Evolutionary conservation across 1,139 yeast genomes (phyloP).

Genomic region (Hyphopichia burtonii): DNA sequence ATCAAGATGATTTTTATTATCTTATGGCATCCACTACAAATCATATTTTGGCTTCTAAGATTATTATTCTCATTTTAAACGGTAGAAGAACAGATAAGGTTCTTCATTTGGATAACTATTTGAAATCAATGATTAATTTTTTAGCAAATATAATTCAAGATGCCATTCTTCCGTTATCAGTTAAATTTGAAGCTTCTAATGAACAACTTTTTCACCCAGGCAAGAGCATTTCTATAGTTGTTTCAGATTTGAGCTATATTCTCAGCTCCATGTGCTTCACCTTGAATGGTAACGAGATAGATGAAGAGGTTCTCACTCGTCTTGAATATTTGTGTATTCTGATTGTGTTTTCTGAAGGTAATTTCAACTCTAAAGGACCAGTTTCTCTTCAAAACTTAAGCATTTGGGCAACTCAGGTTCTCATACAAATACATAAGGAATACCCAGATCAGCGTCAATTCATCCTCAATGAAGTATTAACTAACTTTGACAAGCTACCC

Average conservation of each 20-base stretch:
- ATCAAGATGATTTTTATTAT: constrained; percentile 2
- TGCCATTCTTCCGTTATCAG: constrained; percentile 19
- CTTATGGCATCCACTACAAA: constrained; percentile 10
- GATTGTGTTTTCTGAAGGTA: constrained; percentile 32
- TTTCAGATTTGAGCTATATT: constrained; percentile 7
- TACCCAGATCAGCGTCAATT: constrained; percentile 55
- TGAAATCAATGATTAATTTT: constrained; percentile 40
- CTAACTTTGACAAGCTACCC: constrained; percentile 50
- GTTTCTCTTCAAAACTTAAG: constrained; percentile 26
- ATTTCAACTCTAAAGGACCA: constrained; percentile 17
- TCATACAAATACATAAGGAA: constrained; percentile 45
- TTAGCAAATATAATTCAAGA: constrained; percentile 35
- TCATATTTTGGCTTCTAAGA: constrained; percentile 36
- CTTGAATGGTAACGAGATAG: constrained; percentile 23
- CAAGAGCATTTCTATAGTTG: constrained; percentile 2
- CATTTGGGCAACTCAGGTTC: constrained; percentile 32
- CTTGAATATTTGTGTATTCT: constrained; percentile 48
- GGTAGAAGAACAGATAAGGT: constrained; percentile 39
- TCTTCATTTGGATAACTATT: constrained; percentile 44
- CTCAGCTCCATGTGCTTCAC: constrained; percentile 12
- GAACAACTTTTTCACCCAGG: neutral
- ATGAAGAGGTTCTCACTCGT: constrained; percentile 49
- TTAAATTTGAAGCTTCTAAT: neutral
- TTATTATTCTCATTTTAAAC: constrained; percentile 41
- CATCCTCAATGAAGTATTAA: constrained; percentile 59